Evolutionary conservation across 306 rosid species (phyloP).

Genomic region (Quercus rubra): DNA sequence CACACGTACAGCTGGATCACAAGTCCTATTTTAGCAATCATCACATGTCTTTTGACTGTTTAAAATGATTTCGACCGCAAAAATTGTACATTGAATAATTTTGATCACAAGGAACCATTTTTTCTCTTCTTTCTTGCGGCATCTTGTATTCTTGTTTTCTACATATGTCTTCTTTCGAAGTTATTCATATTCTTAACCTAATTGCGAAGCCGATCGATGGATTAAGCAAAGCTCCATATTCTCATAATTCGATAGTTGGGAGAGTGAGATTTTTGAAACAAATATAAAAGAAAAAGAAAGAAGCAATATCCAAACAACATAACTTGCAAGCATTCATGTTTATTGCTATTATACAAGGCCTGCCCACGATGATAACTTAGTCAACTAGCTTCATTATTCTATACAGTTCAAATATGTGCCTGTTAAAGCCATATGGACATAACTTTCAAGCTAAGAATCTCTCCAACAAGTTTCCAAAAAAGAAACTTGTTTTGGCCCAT

Average conservation of each 20-base stretch:
- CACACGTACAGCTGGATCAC: background rate
- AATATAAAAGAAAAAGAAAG: background rate
- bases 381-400: conserved; percentile 37
- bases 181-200: no score
- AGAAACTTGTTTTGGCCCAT: conserved; percentile 81
- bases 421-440: conserved; percentile 4
- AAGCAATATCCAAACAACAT: conserved; percentile 5
- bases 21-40: background rate
- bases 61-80: background rate
- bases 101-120: no score
- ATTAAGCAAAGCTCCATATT: no score
- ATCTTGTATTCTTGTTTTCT: no score
- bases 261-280: background rate
- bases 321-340: conserved; percentile 27
- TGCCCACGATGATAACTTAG: conserved; percentile 24
- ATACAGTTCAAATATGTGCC: conserved; percentile 24
- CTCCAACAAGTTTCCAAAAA: conserved; percentile 78
- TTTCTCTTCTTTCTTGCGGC: no score
- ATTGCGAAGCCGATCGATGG: no score
- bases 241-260: no score
- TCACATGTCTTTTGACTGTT: background rate
- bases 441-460: conserved; percentile 48
- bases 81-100: no score
- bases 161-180: no score
- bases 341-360: conserved; percentile 21